Evolutionary conservation across 805 yeast species (phyloP).

Genomic region (Saturnispora halmiae): DNA sequence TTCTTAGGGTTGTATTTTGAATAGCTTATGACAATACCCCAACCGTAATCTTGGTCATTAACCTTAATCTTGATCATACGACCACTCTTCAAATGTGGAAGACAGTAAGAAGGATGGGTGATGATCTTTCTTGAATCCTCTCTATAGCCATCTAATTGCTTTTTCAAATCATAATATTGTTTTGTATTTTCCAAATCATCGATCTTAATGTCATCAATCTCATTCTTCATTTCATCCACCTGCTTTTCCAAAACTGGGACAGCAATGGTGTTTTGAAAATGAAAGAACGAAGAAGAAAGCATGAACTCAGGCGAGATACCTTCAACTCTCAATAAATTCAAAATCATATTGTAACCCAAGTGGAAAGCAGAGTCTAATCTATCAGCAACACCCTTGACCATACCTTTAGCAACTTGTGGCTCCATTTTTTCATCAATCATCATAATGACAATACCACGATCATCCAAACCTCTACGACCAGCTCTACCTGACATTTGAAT

Average conservation of each 20-base stretch:
- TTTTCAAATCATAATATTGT: conserved; percentile 74
- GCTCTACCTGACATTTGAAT: conserved; percentile 99
- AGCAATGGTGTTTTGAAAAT: conserved; percentile 86
- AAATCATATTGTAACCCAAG: conserved; percentile 92
- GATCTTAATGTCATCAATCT: conserved; percentile 42
- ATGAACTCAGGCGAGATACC: conserved; percentile 97
- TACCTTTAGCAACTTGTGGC: conserved; percentile 97
- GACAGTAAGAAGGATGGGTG: conserved; percentile 82
- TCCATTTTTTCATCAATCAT: conserved; percentile 99
- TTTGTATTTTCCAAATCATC: conserved; percentile 68
- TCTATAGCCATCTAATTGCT: conserved; percentile 61
- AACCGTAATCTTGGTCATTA: conserved; percentile 69
- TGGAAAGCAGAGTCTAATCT: conserved; percentile 96
- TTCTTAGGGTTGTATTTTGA: conserved; percentile 43
- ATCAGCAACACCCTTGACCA: conserved; percentile 99
- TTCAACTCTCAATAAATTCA: conserved; percentile 92
- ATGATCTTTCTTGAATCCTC: conserved; percentile 72
- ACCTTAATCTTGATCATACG: conserved; percentile 66
- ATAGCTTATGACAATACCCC: conserved; percentile 84
- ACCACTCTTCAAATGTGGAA: conserved; percentile 83
- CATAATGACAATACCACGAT: conserved; percentile 97
- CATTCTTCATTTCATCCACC: conserved; percentile 42
- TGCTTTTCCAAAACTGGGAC: conserved; percentile 78
- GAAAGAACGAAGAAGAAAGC: conserved; percentile 90
- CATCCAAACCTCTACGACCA: conserved; percentile 99